Evolutionary conservation across 192 early-diverging fungal species (phyloP).

Genomic region (Coemansia sp.): DNA sequence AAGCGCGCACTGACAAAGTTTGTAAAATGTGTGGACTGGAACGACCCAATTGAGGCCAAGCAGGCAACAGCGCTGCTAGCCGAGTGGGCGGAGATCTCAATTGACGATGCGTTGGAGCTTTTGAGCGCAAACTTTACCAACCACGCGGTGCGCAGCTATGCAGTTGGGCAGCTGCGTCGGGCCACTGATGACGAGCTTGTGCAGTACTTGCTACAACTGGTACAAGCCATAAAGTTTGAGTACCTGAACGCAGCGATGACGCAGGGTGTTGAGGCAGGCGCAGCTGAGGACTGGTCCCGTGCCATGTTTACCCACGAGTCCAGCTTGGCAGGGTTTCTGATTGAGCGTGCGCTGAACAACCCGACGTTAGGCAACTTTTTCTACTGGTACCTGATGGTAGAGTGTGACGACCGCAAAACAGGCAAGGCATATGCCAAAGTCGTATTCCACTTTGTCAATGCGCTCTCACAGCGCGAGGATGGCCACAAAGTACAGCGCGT

Average conservation of each 20-base stretch:
- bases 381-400: conserved; percentile 97
- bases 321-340: conserved; percentile 81
- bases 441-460: conserved; percentile 74
- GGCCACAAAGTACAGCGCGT: conserved; percentile 68
- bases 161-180: conserved; percentile 81
- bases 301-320: conserved; percentile 56
- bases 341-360: conserved; percentile 82
- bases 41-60: conserved; percentile 82
- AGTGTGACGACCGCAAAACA: conserved; percentile 80
- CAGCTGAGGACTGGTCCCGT: conserved; percentile 22
- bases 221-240: conserved; percentile 98
- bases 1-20: conserved; percentile 97
- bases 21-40: conserved; percentile 94
- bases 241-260: conserved; percentile 52
- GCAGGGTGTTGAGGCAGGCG: conserved; percentile 26
- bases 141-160: conserved; percentile 76
- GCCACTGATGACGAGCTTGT: conserved; percentile 95
- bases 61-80: conserved; percentile 87
- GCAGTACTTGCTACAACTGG: conserved; percentile 92
- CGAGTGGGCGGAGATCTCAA: conserved; percentile 87
- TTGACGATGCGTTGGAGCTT: conserved; percentile 94
- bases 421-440: conserved; percentile 88
- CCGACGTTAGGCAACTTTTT: conserved; percentile 88
- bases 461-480: conserved; percentile 57
- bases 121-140: conserved; percentile 87